Evolutionary conservation across 2,329 filamentous ascomycete species (phyloP), one percentile per base, ranked within the genome.

Genomic region (Verticillium tricorpus): DNA sequence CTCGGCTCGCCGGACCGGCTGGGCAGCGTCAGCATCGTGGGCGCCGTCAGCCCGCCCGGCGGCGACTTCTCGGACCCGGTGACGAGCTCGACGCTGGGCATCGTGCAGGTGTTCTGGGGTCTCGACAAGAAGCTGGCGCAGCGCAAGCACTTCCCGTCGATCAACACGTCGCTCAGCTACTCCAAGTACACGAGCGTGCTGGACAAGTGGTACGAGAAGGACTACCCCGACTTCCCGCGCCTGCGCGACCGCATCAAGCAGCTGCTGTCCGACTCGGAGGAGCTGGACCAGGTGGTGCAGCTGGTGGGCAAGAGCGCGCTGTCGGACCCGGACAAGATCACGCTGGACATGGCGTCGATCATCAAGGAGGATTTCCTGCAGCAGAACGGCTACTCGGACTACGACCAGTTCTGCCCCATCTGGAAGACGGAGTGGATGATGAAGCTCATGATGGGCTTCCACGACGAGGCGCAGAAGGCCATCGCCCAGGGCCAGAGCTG

Each of bases 381-480:
- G 80, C 95, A 99, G 78, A 99, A 99, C 80, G 95, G 95, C 66
- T 99, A 99, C 86, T 95, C 91, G 68, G 92, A 98, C 78, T 98
- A 99, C 76, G 95, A 99, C 74, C 93, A 98, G 80, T 99, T 96
- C 87, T 99, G 95, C 74, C 95, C 95, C 58, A 86, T 99, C 72
- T 99, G 95, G 95, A 99, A 99, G 89, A 99, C 95, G 0, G 91
- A 96, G 77, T 99, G 95, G 89, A 98, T 99, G 95, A 99, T 99
- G 95, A 97, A 96, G 86, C 90, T 92, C 67, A 98, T 99, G 88
- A 91, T 99, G 83, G 91, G 89, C 62, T 99, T 94, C 86, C 92
- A 97, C 75, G 96, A 99, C 72, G 95, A 99, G 82, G 89, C 92
- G 28, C 94, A 98, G 77, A 98, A 97, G 86, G 93, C 92, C 7